Evolutionary conservation across 129 eudicot genomes (phyloP).

Genomic region (Saussurea involucrata): DNA sequence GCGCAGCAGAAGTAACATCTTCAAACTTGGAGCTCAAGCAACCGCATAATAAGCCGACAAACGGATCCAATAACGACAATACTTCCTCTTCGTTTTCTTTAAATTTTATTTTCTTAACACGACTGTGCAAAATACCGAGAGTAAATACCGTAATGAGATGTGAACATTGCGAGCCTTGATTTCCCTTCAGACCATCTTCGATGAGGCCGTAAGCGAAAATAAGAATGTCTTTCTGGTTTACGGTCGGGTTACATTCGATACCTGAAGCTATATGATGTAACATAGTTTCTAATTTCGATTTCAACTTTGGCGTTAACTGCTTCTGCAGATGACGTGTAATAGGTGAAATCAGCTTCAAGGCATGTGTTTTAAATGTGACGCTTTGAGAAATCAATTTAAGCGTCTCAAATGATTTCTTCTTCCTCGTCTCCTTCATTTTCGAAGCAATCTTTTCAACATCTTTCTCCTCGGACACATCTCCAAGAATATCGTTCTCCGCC

Average conservation of each 20-base stretch:
- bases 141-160: constrained; percentile 76
- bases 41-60: constrained; percentile 50
- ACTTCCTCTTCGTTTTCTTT: constrained; percentile 38
- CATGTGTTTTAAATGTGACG: constrained; percentile 65
- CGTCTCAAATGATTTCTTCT: constrained; percentile 75
- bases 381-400: constrained; percentile 69
- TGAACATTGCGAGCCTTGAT: constrained; percentile 37
- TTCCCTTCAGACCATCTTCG: constrained; percentile 42
- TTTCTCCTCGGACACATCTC: constrained; percentile 85
- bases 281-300: constrained; percentile 70
- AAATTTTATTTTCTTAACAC: constrained; percentile 53
- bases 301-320: constrained; percentile 67
- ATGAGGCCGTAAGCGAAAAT: constrained; percentile 57
- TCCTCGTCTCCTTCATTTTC: constrained; percentile 94
- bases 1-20: constrained; percentile 53
- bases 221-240: constrained; percentile 56
- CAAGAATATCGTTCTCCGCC: constrained; percentile 71
- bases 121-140: constrained; percentile 53
- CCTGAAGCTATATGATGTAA: constrained; percentile 77
- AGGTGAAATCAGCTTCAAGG: constrained; percentile 68
- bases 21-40: constrained; percentile 83
- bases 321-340: constrained; percentile 52
- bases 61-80: constrained; percentile 70
- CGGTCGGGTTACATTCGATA: constrained; percentile 65
- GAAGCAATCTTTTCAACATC: constrained; percentile 96